These are phyloP conservation scores for Coemansia biformis DNA, from an alignment of 192 early-diverging fungal genomes.

Conservation along the genomic window DNA sequence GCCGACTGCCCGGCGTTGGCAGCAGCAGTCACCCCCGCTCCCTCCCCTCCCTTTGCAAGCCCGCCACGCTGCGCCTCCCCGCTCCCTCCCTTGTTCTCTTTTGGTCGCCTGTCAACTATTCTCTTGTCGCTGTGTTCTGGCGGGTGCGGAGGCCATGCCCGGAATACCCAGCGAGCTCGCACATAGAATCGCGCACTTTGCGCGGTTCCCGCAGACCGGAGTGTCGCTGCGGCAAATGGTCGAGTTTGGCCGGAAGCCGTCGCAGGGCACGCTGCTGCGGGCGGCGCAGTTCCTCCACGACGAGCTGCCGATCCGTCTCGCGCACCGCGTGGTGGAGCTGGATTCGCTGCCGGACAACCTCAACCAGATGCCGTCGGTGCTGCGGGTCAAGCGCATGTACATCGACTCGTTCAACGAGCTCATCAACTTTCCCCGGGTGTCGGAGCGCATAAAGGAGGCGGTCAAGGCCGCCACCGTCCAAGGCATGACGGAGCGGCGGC, in stretches of 20 bases:
- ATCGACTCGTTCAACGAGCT: conserved; percentile 77
- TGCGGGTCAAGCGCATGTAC: conserved; percentile 93
- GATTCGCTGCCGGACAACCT: conserved; percentile 83
- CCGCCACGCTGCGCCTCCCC: not conserved
- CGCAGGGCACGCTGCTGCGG: conserved; percentile 66
- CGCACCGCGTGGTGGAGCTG: conserved; percentile 91
- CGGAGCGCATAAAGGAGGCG: conserved; percentile 36
- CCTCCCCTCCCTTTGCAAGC: too few species aligned
- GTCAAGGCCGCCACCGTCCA: conserved; percentile 30
- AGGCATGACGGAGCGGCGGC: conserved; percentile 11
- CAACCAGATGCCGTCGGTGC: conserved; percentile 83
- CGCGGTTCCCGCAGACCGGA: conserved; percentile 82
- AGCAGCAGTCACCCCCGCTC: not conserved
- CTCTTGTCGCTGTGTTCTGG: not conserved
- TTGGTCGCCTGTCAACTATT: too few species aligned
- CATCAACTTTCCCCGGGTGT: conserved; percentile 37
- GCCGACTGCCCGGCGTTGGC: too few species aligned
- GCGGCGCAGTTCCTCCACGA: conserved; percentile 78
- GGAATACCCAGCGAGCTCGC: conserved; percentile 55
- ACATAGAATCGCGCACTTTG: conserved; percentile 73
- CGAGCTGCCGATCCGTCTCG: conserved; percentile 90
- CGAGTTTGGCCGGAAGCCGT: conserved; percentile 85
- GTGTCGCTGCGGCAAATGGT: conserved; percentile 94
- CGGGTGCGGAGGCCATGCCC: conserved; percentile 18
- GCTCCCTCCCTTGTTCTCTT: not conserved